Base-by-base conservation (phyloP, 352 stramenopile genomes). In the Phytophthora pseudosyringae region DNA sequence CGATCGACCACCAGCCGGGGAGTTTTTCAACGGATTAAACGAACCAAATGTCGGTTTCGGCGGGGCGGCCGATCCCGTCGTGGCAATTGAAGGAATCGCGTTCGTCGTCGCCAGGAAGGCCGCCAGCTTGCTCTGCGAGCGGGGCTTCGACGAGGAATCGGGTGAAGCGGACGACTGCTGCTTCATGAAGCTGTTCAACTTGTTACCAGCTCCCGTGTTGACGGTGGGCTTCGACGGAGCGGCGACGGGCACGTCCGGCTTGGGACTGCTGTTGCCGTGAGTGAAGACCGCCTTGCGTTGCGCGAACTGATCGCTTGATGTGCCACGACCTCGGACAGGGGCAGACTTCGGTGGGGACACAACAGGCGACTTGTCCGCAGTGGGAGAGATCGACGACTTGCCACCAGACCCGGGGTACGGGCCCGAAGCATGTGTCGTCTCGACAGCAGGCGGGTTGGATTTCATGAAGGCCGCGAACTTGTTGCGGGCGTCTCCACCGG, bases 401-500 rank as follows among this genome's bases (percentile, higher is more conserved):
- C 59, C 63, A 47, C 72, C 49, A 29, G 72, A 44, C 15, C 47
- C 71, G 13, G 45, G 49, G 31, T 50, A 65, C 41, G 64, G 45
- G n/a, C 36, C 44, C 6, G 59, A 48, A 38, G 49, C 53, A 51
- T 32, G 46, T 60, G 66, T 44, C 21, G 72, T 52, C 54, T 81
- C 73, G 35, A 76, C 47, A 48, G 76, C 44, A 13, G 83, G 78
- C 13, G 86, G 83, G 32, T 91, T 91, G n/a, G 82, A 71, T 44
- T 81, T 77, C 81, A 94, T 89, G 53, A 94, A 94, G 18, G 82
- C 82, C 21, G 86, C 82, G 46, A 94, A 91, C 60, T 94, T 94
- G 65, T 89, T 90, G 41, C 82, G 83, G 8, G 78, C 54, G 15
- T 90, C 71, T 15, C 60, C 54, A 5, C 43, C 45, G 2, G 36